Evolutionary conservation across 768 basidiomycete species (phyloP).

Genomic region (Lyophyllum decastes): DNA sequence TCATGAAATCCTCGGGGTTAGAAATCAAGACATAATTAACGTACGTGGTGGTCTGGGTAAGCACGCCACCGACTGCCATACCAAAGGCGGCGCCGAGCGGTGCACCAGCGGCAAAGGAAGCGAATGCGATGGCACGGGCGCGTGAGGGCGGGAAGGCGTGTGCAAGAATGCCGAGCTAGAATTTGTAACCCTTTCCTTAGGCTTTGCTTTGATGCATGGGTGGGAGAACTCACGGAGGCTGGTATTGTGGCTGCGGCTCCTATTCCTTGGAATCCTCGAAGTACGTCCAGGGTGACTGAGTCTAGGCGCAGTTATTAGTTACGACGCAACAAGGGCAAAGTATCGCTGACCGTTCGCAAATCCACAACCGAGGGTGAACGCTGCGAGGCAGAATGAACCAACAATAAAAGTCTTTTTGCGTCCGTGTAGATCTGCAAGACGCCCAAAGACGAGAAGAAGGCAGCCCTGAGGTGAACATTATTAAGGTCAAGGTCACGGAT

Average conservation of each 20-base stretch:
- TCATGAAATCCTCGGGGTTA: not conserved
- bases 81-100: constrained; percentile 81
- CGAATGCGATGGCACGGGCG: constrained; percentile 75
- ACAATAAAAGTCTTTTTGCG: constrained; percentile 66
- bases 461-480: constrained; percentile 54
- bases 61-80: constrained; percentile 65
- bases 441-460: constrained; percentile 72
- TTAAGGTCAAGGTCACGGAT: constrained; percentile 1
- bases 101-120: constrained; percentile 83
- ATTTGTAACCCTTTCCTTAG: not conserved
- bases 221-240: constrained; percentile 50
- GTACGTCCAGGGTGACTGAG: constrained; percentile 60
- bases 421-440: constrained; percentile 81
- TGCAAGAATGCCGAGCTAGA: constrained; percentile 79
- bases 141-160: constrained; percentile 69
- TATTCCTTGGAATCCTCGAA: constrained; percentile 81
- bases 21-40: constrained; percentile 14
- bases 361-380: constrained; percentile 64
- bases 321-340: not conserved
- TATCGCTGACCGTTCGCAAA: constrained; percentile 52
- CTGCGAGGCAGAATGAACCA: constrained; percentile 55
- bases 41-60: constrained; percentile 56
- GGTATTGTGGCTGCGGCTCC: constrained; percentile 79
- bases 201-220: not conserved
- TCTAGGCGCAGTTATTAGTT: constrained; percentile 35